phyloP scores from a whole-genome alignment of 1,284 basidiomycete genomes.

The Paramarasmius palmivorus region DNA sequence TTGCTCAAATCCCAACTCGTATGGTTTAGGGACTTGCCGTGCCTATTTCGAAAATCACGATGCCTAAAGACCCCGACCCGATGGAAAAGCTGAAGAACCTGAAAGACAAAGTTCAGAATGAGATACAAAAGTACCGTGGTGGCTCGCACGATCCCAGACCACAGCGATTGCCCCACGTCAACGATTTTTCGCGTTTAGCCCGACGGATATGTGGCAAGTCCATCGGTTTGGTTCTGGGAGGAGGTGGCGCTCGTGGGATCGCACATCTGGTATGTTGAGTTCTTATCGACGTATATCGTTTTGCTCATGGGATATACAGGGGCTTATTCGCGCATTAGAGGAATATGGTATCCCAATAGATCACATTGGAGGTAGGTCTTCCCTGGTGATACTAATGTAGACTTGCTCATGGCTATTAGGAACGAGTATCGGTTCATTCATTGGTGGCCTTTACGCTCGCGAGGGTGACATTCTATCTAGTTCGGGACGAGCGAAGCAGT shows the following conservation, averaged over 20 bases:
- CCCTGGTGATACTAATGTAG: background rate
- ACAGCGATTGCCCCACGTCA: constrained; percentile 79
- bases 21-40: constrained; percentile 56
- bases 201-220: constrained; percentile 90
- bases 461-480: constrained; percentile 91
- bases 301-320: constrained; percentile 42
- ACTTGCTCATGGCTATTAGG: constrained; percentile 37
- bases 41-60: constrained; percentile 60
- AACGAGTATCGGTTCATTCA: constrained; percentile 89
- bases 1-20: background rate
- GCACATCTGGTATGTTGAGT: constrained; percentile 76
- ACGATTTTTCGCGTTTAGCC: constrained; percentile 93
- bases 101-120: constrained; percentile 88
- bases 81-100: constrained; percentile 89
- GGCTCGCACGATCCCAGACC: constrained; percentile 66
- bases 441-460: constrained; percentile 95
- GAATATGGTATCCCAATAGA: constrained; percentile 95
- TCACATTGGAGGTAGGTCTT: constrained; percentile 70
- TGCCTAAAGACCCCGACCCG: constrained; percentile 83
- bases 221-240: constrained; percentile 93
- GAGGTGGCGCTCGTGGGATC: constrained; percentile 94
- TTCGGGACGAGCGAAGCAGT: constrained; percentile 87
- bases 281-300: constrained; percentile 8
- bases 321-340: constrained; percentile 87
- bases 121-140: constrained; percentile 85